Percentiles rank a stretch among this genome's conserved stretches.
Evolutionary conservation across 257 asterid genomes (phyloP).

Genomic region (Salvia hispanica): DNA sequence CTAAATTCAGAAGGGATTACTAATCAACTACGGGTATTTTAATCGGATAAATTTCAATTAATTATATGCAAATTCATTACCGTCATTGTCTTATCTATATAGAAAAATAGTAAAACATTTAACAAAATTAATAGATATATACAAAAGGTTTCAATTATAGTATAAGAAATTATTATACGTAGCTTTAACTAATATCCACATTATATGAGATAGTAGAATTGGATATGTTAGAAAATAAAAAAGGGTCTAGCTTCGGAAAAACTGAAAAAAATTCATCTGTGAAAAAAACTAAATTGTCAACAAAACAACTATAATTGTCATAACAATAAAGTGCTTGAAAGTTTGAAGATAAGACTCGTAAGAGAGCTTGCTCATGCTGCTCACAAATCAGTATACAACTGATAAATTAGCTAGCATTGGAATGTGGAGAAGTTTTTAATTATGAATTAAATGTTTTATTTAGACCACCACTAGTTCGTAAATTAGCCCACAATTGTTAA

Average conservation of each 20-base stretch:
- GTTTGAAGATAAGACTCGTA: neutral
- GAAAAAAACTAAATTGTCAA: neutral
- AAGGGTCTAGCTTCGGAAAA: neutral
- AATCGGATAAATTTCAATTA: no score
- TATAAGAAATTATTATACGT: neutral
- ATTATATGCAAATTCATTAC: no score
- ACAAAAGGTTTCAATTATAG: no score
- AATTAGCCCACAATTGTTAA: neutral
- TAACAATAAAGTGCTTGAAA: neutral
- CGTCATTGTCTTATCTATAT: no score
- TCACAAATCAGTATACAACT: neutral
- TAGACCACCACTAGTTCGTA: neutral
- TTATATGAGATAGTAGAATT: neutral
- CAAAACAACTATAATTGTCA: neutral
- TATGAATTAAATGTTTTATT: conserved; percentile 11
- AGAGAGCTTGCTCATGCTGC: neutral
- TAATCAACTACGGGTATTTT: no score
- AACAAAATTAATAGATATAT: no score
- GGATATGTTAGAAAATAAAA: neutral
- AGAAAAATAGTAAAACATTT: no score
- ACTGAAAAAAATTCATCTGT: neutral
- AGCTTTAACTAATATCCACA: neutral
- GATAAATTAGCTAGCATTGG: conserved; percentile 7
- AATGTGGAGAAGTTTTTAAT: conserved; percentile 17
- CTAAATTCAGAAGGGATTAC: no score